Evolutionary conservation across 306 rosid species (phyloP).

Genomic region (Vigna reflexopilosa): DNA sequence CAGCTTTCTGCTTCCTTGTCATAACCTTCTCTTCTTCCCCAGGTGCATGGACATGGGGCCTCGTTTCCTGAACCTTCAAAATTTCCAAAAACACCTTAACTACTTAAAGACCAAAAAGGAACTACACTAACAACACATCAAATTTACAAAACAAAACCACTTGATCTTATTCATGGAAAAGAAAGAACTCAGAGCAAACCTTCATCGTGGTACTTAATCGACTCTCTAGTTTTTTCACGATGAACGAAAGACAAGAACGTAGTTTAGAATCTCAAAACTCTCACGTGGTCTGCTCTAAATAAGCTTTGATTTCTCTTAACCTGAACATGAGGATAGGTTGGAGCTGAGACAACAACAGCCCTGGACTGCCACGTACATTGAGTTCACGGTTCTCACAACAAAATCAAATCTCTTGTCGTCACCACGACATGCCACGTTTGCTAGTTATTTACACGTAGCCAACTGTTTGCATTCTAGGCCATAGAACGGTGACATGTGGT

Average conservation of each 20-base stretch:
- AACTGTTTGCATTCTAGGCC: constrained; percentile 9
- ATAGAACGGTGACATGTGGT: constrained; percentile 57
- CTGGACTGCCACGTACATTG: constrained; percentile 60
- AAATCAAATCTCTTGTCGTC: constrained; percentile 44
- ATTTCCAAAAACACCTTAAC: constrained; percentile 2
- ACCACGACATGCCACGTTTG: constrained; percentile 45
- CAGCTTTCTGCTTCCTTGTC: constrained; percentile 92
- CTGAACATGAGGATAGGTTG: neutral
- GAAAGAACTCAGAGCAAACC: constrained; percentile 48
- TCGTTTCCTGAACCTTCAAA: constrained; percentile 73
- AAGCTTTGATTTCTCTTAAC: constrained; percentile 19
- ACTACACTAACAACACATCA: neutral
- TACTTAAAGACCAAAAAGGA: neutral
- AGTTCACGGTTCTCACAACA: constrained; percentile 29
- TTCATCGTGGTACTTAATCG: constrained; percentile 56
- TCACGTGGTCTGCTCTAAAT: constrained; percentile 38
- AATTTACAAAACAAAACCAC: neutral
- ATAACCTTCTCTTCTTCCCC: constrained; percentile 70
- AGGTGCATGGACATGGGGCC: constrained; percentile 67
- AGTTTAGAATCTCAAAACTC: constrained; percentile 18
- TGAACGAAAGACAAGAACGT: constrained; percentile 37
- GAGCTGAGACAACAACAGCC: constrained; percentile 29
- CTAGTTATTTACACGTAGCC: constrained; percentile 46
- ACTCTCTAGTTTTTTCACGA: constrained; percentile 3
- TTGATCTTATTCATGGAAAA: constrained; percentile 2